Evolutionary conservation across 2,329 filamentous ascomycete genomes (phyloP).

Genomic region (Trichothecium sympodiale): DNA sequence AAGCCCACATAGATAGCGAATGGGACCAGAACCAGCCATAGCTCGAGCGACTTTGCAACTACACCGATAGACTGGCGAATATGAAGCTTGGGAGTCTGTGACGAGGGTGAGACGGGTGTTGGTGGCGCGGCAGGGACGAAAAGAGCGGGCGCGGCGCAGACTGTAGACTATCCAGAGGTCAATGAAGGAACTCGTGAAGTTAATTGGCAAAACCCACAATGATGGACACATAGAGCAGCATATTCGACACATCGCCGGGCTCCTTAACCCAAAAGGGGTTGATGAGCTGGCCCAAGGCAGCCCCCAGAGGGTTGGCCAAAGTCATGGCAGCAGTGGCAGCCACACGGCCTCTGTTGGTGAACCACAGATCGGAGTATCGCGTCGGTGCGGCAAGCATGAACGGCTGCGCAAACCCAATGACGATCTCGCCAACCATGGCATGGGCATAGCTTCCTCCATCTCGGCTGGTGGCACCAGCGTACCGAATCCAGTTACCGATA

Average conservation of each 20-base stretch:
- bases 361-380: slow-evolving; percentile 90
- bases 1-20: slow-evolving; percentile 79
- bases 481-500: slow-evolving; percentile 84
- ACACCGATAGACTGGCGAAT: slow-evolving; percentile 40
- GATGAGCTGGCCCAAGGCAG: slow-evolving; percentile 78
- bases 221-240: slow-evolving; percentile 77
- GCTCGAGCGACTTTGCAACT: slow-evolving; percentile 49
- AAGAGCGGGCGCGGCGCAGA: slow-evolving; percentile 60
- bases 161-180: slow-evolving; percentile 26
- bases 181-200: background rate
- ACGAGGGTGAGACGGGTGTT: slow-evolving; percentile 62
- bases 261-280: slow-evolving; percentile 63
- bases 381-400: slow-evolving; percentile 87
- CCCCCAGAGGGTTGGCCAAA: slow-evolving; percentile 82
- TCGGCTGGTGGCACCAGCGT: slow-evolving; percentile 51
- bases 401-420: slow-evolving; percentile 81
- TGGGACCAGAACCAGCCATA: slow-evolving; percentile 73
- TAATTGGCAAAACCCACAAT: slow-evolving; percentile 51
- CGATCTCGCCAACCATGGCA: slow-evolving; percentile 83
- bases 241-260: slow-evolving; percentile 57
- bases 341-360: slow-evolving; percentile 72
- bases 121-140: slow-evolving; percentile 70
- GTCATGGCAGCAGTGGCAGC: slow-evolving; percentile 78
- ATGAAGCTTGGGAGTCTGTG: slow-evolving; percentile 43
- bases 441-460: slow-evolving; percentile 56